A percentile compares a stretch with the other conserved stretches of the same genome.
Conservation (phyloP, 139 green algal genomes). For the Gonium pectorale region DNA sequence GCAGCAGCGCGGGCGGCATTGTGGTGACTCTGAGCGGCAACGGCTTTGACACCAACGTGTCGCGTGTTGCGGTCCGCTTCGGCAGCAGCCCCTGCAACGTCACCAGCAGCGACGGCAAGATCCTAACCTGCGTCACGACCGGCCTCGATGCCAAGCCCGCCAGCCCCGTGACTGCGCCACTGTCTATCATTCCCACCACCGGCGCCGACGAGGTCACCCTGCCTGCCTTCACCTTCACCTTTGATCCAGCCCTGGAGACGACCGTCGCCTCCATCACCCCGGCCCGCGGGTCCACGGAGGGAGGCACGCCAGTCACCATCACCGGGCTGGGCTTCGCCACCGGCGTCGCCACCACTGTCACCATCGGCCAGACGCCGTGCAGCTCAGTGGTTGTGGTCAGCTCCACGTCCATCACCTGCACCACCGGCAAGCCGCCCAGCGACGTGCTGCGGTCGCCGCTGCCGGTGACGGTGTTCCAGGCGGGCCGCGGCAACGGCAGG, state of each 20-base stretch:
- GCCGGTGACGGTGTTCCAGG: background rate
- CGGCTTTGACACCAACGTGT: slow-evolving; percentile 34
- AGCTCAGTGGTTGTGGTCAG: background rate
- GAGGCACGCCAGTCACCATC: slow-evolving; percentile 64
- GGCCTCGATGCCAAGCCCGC: background rate
- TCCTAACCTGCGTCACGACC: slow-evolving; percentile 36
- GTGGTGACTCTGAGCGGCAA: slow-evolving; percentile 30
- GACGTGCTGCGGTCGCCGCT: slow-evolving; percentile 3
- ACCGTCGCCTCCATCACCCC: slow-evolving; percentile 50
- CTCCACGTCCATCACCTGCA: slow-evolving; percentile 47
- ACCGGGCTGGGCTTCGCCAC: slow-evolving; percentile 27
- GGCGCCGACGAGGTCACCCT: background rate
- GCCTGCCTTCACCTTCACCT: slow-evolving; percentile 50
- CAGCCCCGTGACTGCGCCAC: background rate
- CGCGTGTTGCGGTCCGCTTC: background rate
- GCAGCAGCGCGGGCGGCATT: slow-evolving; percentile 40
- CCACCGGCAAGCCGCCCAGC: slow-evolving; percentile 11
- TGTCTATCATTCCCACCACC: slow-evolving; percentile 2
- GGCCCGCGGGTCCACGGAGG: slow-evolving; percentile 62
- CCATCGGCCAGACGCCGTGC: slow-evolving; percentile 22
- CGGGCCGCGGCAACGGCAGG: background rate
- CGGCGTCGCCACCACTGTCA: background rate
- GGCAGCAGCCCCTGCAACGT: slow-evolving; percentile 15
- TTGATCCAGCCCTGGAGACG: slow-evolving; percentile 52
- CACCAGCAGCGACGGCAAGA: background rate